Evolutionary conservation across 495 filamentous ascomycete species (phyloP), one percentile per base, ranked within the genome.

Genomic region (Penicillium bovifimosum): DNA sequence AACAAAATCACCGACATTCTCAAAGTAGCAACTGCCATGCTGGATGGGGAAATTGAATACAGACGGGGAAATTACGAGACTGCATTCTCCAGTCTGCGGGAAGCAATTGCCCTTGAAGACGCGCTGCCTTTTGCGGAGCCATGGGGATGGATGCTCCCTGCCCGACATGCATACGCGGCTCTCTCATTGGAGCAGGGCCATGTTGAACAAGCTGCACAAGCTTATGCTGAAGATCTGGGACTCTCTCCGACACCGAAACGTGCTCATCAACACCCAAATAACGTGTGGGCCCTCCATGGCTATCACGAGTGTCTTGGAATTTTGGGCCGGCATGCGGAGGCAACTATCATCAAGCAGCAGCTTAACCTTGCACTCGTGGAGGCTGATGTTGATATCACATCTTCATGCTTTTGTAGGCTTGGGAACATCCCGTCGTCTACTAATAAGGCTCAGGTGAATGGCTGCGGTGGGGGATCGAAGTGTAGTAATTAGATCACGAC

Each of bases 71-170:
- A 82, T 46, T 69, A 73, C 41, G 72, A 78, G 0, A 14, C 50
- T 4, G 82, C 80, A 1, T 84, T 84, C 53, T 33, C 52, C 6
- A 64, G 76, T 33, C 68, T 86, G 16, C 63, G 66, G 0, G 50
- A 64, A 9, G 73, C 82, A 1, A 78, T 82, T 16, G 47, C 56
- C 10, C 64, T 75, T 8, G 55, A 83, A 47, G 77, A 82, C 44
- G 50, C 52, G 0, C 68, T 86, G 6, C 75, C 74, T 0, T 86
- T 80, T 47, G 76, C 80, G 34, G 83, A 86, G 64, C 83, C 83
- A 1, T 85, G 81, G 83, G 78, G 79, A 0, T 83, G 80, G 80
- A 83, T 85, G 80, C 78, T 81, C 44, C 80, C 82, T 2, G 77
- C 80, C 0, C 69, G 80, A 4, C 82, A 86, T 64, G 80, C 82